Conservation (phyloP, 1,139 yeast species). For the Saccharomycopsis hybrid region DNA sequence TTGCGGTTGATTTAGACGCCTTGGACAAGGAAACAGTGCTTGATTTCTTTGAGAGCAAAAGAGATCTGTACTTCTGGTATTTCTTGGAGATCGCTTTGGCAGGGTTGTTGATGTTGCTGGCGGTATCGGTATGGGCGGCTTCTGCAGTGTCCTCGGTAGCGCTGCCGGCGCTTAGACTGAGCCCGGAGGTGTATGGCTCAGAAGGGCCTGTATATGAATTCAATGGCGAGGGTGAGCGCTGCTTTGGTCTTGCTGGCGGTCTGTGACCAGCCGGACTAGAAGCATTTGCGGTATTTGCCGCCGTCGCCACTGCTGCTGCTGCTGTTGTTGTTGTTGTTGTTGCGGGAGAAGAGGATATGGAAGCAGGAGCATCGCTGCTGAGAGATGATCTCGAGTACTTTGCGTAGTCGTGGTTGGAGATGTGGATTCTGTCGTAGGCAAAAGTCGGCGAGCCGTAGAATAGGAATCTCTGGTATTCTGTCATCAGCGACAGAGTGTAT, state of each 20-base stretch:
- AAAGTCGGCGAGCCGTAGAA: background rate
- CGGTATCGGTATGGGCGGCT: background rate
- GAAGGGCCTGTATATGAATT: background rate
- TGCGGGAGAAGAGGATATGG: too few species aligned
- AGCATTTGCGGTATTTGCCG: background rate
- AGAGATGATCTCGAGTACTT: slow-evolving; percentile 16
- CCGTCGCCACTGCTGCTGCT: background rate
- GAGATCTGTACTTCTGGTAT: slow-evolving; percentile 18
- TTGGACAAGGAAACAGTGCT: slow-evolving; percentile 4
- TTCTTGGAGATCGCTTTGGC: slow-evolving; percentile 12
- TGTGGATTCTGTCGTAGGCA: slow-evolving; percentile 8
- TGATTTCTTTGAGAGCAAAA: slow-evolving; percentile 11
- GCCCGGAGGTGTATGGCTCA: background rate
- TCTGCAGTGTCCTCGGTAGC: background rate
- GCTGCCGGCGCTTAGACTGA: too few species aligned
- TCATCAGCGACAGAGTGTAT: too few species aligned
- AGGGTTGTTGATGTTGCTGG: background rate
- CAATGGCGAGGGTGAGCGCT: too few species aligned
- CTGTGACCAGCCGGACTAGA: background rate
- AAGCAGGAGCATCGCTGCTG: background rate
- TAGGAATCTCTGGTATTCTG: background rate
- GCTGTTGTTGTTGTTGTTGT: too few species aligned
- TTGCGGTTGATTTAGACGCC: background rate
- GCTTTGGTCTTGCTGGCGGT: too few species aligned
- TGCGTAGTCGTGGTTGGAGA: slow-evolving; percentile 20